Evolutionary conservation across 257 asterid species (phyloP), one percentile per base, ranked within the genome.

Genomic region (Leonotis leonurus): DNA sequence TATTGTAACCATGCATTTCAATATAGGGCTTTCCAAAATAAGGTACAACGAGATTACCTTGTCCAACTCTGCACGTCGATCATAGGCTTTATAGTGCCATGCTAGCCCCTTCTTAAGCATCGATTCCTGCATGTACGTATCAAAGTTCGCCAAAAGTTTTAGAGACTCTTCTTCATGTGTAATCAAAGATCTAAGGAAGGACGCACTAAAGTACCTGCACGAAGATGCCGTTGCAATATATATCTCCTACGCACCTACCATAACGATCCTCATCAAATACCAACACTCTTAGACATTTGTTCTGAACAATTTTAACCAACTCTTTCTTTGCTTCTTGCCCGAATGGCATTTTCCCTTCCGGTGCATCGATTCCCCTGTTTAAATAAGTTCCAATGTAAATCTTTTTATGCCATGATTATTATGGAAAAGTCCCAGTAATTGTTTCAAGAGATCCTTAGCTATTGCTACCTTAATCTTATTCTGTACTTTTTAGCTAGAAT

Each of bases 61-160:
- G 7, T 72, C 90, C 4, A 89, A 49, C 62, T 89, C 91, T 4
- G 94, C 83, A 11, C 97, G 89, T 36, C 70, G 59, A 77, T 93
- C 97, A 18, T 89, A 93, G 3, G 94, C 97, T 29, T 74, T 85
- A 25, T 89, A 89, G 64, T 89, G 99, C 96, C 97, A 89, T 0
- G 85, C 99, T 10, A 89, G 65, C 36, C 99, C 97, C 62, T 93
- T 89, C 87, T 92, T 92, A 40, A 92, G 84, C 99, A 92, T 86
- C 13, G 63, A 11, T 73, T 93, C 99, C 99, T 91, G 50, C 71
- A 65, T 8, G 20, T 5, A 18, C 5, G 20, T 3, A 22, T 1
- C 18, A 49, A 49, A 49, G 12, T 17, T 17, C 25, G 11, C n/a
- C 9, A 10, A n/a, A n/a, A n/a, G n/a, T n/a, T n/a, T n/a, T n/a